Percentiles rank a stretch among this genome's conserved stretches.
phyloP scores from a whole-genome alignment of 805 yeast genomes.

The Barnettozyma botsteinii region DNA sequence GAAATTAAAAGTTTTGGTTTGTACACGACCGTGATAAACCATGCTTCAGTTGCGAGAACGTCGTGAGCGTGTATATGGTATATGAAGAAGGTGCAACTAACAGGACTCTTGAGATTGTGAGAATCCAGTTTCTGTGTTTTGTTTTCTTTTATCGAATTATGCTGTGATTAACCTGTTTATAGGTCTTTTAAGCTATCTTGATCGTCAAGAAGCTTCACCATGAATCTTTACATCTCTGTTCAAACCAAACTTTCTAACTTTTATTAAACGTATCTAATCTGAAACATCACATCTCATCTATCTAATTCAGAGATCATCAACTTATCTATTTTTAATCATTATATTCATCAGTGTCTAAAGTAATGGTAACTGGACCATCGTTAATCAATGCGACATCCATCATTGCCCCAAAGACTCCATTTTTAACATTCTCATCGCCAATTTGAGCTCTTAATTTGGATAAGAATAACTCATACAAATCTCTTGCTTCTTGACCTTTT shows the following conservation, averaged over 20 bases:
- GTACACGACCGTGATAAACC: background rate
- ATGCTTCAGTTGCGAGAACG: too few species aligned
- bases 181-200: too few species aligned
- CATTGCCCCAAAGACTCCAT: constrained; percentile 95
- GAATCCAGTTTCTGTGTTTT: too few species aligned
- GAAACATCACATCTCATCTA: too few species aligned
- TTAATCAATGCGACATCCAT: constrained; percentile 88
- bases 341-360: constrained; percentile 54
- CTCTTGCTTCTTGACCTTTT: constrained; percentile 52
- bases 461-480: constrained; percentile 45
- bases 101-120: background rate
- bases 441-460: constrained; percentile 40
- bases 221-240: too few species aligned
- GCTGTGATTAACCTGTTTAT: too few species aligned
- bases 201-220: too few species aligned
- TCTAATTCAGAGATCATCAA: too few species aligned
- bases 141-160: too few species aligned
- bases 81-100: background rate
- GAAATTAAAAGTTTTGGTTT: background rate
- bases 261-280: too few species aligned
- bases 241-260: too few species aligned
- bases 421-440: constrained; percentile 64
- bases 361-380: constrained; percentile 91
- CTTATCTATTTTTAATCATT: background rate
- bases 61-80: background rate